phyloP scores from a whole-genome alignment of 345 rosid genomes.

The Syzygium aromaticum region DNA sequence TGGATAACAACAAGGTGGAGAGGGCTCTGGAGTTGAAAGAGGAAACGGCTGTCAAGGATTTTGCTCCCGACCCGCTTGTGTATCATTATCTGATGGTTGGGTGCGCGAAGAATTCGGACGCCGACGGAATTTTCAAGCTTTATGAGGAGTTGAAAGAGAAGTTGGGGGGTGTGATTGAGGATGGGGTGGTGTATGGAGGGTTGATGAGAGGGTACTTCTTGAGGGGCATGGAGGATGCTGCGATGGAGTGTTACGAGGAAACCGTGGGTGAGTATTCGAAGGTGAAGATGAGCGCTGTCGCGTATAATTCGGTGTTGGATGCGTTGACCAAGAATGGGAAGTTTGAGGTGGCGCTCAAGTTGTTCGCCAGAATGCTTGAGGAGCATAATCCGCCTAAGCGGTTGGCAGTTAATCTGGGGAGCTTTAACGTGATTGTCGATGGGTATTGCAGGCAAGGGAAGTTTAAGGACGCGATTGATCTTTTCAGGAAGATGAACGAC shows the following conservation, averaged over 20 bases:
- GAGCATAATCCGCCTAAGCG: constrained; percentile 63
- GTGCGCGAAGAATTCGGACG: constrained; percentile 35
- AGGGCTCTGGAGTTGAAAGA: constrained; percentile 79
- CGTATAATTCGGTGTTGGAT: constrained; percentile 63
- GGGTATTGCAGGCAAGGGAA: constrained; percentile 58
- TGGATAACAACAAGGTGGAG: constrained; percentile 67
- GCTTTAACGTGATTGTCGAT: constrained; percentile 77
- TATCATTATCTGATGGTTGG: constrained; percentile 76
- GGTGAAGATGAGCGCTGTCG: constrained; percentile 60
- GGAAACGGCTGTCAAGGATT: constrained; percentile 54
- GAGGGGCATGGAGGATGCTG: constrained; percentile 66
- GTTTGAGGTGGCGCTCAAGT: constrained; percentile 63
- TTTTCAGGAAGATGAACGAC: constrained; percentile 56
- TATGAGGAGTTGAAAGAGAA: constrained; percentile 79
- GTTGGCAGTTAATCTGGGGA: constrained; percentile 68
- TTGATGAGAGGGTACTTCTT: constrained; percentile 76
- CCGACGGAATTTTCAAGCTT: constrained; percentile 51
- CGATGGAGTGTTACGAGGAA: constrained; percentile 67
- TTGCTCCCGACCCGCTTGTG: constrained; percentile 53
- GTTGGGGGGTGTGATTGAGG: constrained; percentile 52
- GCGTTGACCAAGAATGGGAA: constrained; percentile 64
- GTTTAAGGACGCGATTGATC: constrained; percentile 60
- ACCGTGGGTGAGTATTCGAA: constrained; percentile 39
- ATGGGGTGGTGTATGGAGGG: constrained; percentile 77
- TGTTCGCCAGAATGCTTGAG: constrained; percentile 58